Base-by-base conservation (phyloP, 2,329 filamentous ascomycete genomes). In the Fusarium virguliforme region DNA sequence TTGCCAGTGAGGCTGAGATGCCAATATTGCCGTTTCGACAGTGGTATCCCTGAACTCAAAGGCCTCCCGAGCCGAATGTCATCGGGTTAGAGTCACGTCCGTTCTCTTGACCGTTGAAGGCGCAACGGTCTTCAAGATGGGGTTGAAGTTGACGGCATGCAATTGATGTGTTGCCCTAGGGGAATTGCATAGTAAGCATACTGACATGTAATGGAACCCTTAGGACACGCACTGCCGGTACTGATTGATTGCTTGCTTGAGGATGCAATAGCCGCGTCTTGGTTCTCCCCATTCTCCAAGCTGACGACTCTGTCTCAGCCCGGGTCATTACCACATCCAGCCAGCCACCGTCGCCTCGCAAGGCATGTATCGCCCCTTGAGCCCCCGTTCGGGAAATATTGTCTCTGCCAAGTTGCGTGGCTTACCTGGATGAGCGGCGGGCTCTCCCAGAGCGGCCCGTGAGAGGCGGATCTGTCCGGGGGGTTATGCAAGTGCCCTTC, bases 311-410 rank as follows among this genome's bases (percentile, higher is more conserved):
- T 9, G 18, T 28, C 26, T 34, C 35, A 40, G 34, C 53, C 15
- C 10, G 26, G 18, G n/a, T 28, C 22, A 15, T 30, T 9, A 56
- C n/a, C 35, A 55, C 34, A 26, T 24, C 34, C 64, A 68, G 64
- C 55, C 60, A 68, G 66, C 66, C 64, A 68, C 66, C 26, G 41
- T 22, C 32, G n/a, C 12, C 4, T n/a, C 34, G 38, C 10, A 61
- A 53, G 67, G 64, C 64, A 48, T 68, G 41, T 32, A 26, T 34
- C 32, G 24, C 51, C 50, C 46, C 30, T 50, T 18, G 7, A 50
- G 15, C 6, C 58, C 53, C 37, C 7, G 38, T 59, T 51, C 18
- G 34, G 48, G 50, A 51, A 46, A 12, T 28, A 8, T 26, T 61
- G 32, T 61, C 9, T 34, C 24, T 30, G 18, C 26, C 28, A 30